These are phyloP conservation scores for Salix arbutifolia DNA, from an alignment of 345 rosid genomes.

Conservation along the genomic window DNA sequence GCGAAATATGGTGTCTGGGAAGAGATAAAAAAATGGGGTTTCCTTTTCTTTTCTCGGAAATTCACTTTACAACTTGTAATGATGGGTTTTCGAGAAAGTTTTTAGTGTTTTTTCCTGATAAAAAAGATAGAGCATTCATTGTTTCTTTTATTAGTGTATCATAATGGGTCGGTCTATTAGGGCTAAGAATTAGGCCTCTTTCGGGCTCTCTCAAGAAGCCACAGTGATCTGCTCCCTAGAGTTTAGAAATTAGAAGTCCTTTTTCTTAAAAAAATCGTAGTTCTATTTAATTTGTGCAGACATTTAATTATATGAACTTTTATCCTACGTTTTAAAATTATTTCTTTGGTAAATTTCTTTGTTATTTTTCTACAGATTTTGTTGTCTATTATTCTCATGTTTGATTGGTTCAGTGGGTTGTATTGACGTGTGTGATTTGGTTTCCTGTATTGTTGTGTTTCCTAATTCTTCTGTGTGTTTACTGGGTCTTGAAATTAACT, in stretches of 20 bases:
- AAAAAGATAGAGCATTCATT: conserved; percentile 32
- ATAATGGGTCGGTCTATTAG: conserved; percentile 40
- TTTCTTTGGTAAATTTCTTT: neutral
- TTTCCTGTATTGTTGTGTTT: neutral
- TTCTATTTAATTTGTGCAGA: neutral
- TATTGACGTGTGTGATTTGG: neutral
- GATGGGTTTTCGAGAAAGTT: conserved; percentile 38
- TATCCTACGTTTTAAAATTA: neutral
- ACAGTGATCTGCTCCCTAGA: conserved; percentile 16
- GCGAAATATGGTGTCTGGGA: conserved; percentile 17
- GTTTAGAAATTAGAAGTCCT: neutral
- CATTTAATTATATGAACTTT: neutral
- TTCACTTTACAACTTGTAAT: conserved; percentile 23
- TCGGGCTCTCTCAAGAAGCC: conserved; percentile 3
- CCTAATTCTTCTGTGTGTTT: neutral
- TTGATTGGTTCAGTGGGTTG: neutral
- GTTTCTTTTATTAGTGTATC: conserved; percentile 24
- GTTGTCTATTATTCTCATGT: neutral
- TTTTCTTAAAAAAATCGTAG: neutral
- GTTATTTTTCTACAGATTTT: neutral
- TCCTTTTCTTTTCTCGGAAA: conserved; percentile 17
- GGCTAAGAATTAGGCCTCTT: conserved; percentile 31
- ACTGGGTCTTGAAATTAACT: neutral
- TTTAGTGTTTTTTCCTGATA: conserved; percentile 7
- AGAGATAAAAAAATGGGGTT: conserved; percentile 4